phyloP scores from a whole-genome alignment of 2,329 filamentous ascomycete species.

The Penicillium decumbens region DNA sequence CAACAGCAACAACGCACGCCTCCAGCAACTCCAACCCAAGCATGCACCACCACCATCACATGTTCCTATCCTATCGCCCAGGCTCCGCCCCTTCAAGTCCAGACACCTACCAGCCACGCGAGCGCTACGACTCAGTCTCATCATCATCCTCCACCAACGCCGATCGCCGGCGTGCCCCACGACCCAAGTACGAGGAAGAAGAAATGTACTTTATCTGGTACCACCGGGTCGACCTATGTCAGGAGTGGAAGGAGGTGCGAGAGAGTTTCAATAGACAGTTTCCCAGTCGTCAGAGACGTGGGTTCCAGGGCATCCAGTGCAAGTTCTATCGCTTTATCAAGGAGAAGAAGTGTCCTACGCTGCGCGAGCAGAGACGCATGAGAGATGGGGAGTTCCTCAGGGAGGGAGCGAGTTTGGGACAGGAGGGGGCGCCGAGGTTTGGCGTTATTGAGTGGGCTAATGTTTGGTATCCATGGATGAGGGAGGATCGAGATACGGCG shows the following conservation, averaged over 20 bases:
- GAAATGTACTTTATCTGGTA: conserved; percentile 50
- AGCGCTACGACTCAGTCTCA: conserved; percentile 41
- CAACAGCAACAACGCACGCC: conserved; percentile 17
- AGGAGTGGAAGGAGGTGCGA: conserved; percentile 46
- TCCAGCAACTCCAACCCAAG: conserved; percentile 10
- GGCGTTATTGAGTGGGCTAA: conserved; percentile 40
- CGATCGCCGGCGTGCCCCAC: conserved; percentile 40
- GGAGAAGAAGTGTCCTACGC: conserved; percentile 42
- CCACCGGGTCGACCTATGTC: conserved; percentile 44
- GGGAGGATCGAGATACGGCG: conserved; percentile 28
- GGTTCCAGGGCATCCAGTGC: conserved; percentile 47
- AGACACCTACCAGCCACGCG: conserved; percentile 33
- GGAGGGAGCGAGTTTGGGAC: conserved; percentile 24
- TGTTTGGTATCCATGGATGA: conserved; percentile 45
- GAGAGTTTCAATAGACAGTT: conserved; percentile 45
- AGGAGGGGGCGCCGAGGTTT: conserved; percentile 33
- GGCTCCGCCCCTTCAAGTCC: conserved; percentile 34
- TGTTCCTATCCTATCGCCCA: conserved; percentile 27
- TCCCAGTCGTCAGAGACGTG: conserved; percentile 36
- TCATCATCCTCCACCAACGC: conserved; percentile 35
- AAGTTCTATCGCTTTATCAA: conserved; percentile 49
- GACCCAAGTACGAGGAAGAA: conserved; percentile 46
- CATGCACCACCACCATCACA: conserved; percentile 17
- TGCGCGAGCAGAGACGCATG: conserved; percentile 41
- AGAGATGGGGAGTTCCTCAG: conserved; percentile 40